Conservation (phyloP, 169 alveolate species). For the Theileria luwenshuni region DNA sequence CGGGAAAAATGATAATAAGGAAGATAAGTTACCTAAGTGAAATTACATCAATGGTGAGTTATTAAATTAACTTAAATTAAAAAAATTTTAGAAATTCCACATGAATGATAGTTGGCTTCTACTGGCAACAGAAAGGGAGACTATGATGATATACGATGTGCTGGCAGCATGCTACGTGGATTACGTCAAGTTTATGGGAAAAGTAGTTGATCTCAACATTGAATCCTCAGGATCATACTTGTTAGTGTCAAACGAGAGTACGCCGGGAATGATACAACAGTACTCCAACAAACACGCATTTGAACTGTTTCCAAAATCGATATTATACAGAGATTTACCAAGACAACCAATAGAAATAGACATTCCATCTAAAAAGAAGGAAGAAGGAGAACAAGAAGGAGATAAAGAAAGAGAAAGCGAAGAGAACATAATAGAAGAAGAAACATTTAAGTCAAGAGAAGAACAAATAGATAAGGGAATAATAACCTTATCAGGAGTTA, state of each 20-base stretch:
- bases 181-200: slow-evolving; percentile 49
- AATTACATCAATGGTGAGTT: slow-evolving; percentile 42
- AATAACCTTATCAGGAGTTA: slow-evolving; percentile 52
- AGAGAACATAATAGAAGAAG: slow-evolving; percentile 28
- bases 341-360: slow-evolving; percentile 40
- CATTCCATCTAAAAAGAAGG: not conserved
- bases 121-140: slow-evolving; percentile 26
- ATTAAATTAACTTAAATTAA: not conserved
- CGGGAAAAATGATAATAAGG: slow-evolving; percentile 43
- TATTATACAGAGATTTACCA: slow-evolving; percentile 54
- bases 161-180: slow-evolving; percentile 66
- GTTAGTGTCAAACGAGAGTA: slow-evolving; percentile 35
- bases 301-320: slow-evolving; percentile 48
- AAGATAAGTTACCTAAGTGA: slow-evolving; percentile 19
- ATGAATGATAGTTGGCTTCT: slow-evolving; percentile 64
- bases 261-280: slow-evolving; percentile 59
- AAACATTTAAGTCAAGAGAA: slow-evolving; percentile 15
- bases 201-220: slow-evolving; percentile 33
- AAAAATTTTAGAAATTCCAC: slow-evolving; percentile 30
- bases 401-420: slow-evolving; percentile 18
- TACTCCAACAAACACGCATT: slow-evolving; percentile 63
- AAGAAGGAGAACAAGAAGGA: not conserved
- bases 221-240: slow-evolving; percentile 61
- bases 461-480: slow-evolving; percentile 48
- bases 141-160: slow-evolving; percentile 62